These are phyloP conservation scores for Amanita polypyramis DNA, from an alignment of 768 basidiomycete species.

Conservation along the genomic window DNA sequence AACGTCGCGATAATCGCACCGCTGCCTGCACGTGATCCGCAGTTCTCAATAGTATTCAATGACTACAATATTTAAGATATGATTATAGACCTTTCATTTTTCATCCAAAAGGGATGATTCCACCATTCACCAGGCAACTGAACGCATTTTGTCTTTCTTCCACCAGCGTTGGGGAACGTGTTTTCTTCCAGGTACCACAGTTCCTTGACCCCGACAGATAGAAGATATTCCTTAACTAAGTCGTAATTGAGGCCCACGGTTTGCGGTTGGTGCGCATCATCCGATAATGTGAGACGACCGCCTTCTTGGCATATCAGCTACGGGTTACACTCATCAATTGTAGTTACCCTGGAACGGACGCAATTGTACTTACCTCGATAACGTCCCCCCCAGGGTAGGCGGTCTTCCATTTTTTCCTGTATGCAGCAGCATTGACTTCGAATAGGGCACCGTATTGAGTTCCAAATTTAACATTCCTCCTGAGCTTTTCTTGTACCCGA, in stretches of 20 bases:
- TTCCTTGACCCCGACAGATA: conserved; percentile 45
- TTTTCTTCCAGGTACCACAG: conserved; percentile 50
- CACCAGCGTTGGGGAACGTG: conserved; percentile 30
- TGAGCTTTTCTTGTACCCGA: conserved; percentile 50
- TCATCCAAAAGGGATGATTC: conserved; percentile 51
- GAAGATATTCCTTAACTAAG: conserved; percentile 54
- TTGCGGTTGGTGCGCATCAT: conserved; percentile 90
- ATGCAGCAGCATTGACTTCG: conserved; percentile 87
- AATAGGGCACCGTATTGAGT: conserved; percentile 83
- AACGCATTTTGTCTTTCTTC: conserved; percentile 32
- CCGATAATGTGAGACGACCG: conserved; percentile 80
- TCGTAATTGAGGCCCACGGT: conserved; percentile 84
- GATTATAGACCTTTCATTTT: conserved; percentile 12
- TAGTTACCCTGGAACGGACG: conserved; percentile 6
- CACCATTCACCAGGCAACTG: conserved; percentile 44
- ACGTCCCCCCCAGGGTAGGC: conserved; percentile 81
- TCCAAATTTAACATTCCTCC: conserved; percentile 66
- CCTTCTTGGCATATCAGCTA: conserved; percentile 62
- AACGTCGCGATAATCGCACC: background rate
- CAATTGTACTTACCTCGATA: conserved; percentile 38
- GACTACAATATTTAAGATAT: background rate
- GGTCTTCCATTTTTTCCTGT: conserved; percentile 82
- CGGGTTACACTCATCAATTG: conserved; percentile 1
- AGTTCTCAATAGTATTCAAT: too few relatives aligned
- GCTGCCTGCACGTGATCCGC: background rate